Evolutionary conservation across 768 basidiomycete species (phyloP).

Genomic region (Dioszegia crocea): DNA sequence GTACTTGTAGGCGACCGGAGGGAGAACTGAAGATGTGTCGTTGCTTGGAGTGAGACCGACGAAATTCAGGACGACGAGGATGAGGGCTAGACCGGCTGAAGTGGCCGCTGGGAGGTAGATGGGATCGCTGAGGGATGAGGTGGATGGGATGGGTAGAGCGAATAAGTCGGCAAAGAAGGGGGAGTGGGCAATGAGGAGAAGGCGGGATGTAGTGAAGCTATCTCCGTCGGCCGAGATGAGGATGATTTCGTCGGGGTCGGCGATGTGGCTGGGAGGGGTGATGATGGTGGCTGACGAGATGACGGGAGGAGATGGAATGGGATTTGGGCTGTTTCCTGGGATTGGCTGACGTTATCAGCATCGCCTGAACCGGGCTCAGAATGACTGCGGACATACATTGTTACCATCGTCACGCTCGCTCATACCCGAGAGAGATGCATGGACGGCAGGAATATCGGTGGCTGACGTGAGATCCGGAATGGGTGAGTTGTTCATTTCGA

Average conservation of each 20-base stretch:
- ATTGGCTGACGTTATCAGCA: no score
- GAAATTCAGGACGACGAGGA: neutral
- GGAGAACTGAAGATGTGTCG: neutral
- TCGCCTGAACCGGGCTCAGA: no score
- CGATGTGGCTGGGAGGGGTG: no score
- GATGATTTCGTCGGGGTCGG: neutral
- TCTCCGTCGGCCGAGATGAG: neutral
- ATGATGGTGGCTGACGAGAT: no score
- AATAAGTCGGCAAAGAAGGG: conserved; percentile 1
- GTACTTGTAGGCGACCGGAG: neutral
- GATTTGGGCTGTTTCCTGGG: no score
- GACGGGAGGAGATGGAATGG: neutral
- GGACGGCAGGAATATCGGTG: no score
- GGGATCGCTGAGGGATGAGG: neutral
- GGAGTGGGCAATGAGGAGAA: neutral
- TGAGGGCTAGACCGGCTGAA: conserved; percentile 5
- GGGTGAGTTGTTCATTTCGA: no score
- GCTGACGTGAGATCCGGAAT: no score
- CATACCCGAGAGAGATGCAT: no score
- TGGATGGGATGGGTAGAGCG: neutral
- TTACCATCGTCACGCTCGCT: no score
- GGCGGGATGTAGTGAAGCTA: neutral
- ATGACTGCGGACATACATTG: no score
- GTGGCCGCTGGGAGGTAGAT: neutral
- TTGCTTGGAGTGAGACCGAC: neutral